A percentile compares a stretch with the other conserved stretches of the same genome.
Conservation (phyloP, 148 eudicot genomes). For the Drosera capensis region DNA sequence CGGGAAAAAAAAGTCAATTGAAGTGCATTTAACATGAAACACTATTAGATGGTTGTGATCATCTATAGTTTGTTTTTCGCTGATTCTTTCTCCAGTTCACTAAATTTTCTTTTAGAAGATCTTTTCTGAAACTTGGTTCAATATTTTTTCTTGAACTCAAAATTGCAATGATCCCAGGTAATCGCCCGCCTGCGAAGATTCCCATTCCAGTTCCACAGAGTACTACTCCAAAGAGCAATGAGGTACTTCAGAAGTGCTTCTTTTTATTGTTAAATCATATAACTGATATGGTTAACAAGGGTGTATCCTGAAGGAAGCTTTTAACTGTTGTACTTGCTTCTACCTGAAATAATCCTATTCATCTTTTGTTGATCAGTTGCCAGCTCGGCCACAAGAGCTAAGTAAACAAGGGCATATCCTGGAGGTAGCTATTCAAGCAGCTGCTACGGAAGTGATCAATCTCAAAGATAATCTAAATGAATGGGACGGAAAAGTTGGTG, state of each 20-base stretch:
- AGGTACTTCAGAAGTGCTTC: conserved; percentile 28
- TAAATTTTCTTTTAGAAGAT: not conserved
- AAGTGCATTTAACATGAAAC: too few relatives aligned
- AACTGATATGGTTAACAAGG: not conserved
- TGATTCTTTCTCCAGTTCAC: too few relatives aligned
- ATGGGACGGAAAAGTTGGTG: conserved; percentile 96
- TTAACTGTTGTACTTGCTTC: not conserved
- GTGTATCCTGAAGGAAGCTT: not conserved
- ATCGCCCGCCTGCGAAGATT: conserved; percentile 75
- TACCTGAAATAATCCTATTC: not conserved
- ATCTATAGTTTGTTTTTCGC: too few relatives aligned
- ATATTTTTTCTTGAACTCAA: conserved; percentile 7
- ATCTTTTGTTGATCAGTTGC: conserved; percentile 21
- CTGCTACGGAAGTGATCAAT: conserved; percentile 48
- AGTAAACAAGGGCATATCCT: conserved; percentile 49
- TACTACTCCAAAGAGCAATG: conserved; percentile 22
- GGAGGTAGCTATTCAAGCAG: conserved; percentile 84
- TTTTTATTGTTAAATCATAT: not conserved
- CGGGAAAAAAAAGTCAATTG: not conserved
- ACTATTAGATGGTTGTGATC: too few relatives aligned
- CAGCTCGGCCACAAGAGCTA: conserved; percentile 55
- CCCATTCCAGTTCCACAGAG: conserved; percentile 77
- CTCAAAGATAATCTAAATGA: conserved; percentile 73
- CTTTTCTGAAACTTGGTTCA: not conserved
- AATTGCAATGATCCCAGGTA: conserved; percentile 34